phyloP scores from a whole-genome alignment of 2,329 filamentous ascomycete species.

The Cladorrhinum sp. region DNA sequence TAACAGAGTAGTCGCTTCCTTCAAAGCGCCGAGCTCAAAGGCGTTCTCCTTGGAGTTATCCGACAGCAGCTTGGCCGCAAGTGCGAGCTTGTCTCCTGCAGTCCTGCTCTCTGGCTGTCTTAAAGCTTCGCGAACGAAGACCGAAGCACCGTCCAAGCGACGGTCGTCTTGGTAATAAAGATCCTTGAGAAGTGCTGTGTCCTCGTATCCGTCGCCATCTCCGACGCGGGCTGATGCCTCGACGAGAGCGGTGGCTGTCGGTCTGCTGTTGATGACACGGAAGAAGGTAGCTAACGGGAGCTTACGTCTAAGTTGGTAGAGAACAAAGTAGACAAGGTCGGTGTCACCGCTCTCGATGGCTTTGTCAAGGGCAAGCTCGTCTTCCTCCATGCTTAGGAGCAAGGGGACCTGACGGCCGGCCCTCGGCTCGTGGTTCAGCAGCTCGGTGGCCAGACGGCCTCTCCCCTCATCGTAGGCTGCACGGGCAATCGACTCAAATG shows the following conservation, averaged over 20 bases:
- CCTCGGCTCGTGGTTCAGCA: slow-evolving; percentile 89
- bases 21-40: slow-evolving; percentile 70
- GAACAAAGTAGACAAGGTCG: slow-evolving; percentile 85
- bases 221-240: slow-evolving; percentile 73
- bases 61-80: slow-evolving; percentile 76
- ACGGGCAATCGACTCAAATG: slow-evolving; percentile 89
- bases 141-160: slow-evolving; percentile 78
- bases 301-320: slow-evolving; percentile 85
- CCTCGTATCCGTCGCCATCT: slow-evolving; percentile 36
- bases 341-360: slow-evolving; percentile 94
- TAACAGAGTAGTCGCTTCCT: slow-evolving; percentile 76
- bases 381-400: slow-evolving; percentile 91
- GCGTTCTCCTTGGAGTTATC: slow-evolving; percentile 74
- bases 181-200: slow-evolving; percentile 85
- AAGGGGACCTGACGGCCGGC: slow-evolving; percentile 95
- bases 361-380: slow-evolving; percentile 91
- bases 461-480: slow-evolving; percentile 94
- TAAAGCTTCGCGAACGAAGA: slow-evolving; percentile 83
- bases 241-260: slow-evolving; percentile 82
- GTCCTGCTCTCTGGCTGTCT: slow-evolving; percentile 66
- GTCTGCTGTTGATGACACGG: slow-evolving; percentile 79
- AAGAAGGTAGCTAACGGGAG: slow-evolving; percentile 90
- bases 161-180: slow-evolving; percentile 97
- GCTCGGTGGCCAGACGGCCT: slow-evolving; percentile 79
- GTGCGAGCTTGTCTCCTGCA: slow-evolving; percentile 80